Evolutionary conservation across 2,329 filamentous ascomycete genomes (phyloP).

Genomic region (Fusarium multiceps): DNA sequence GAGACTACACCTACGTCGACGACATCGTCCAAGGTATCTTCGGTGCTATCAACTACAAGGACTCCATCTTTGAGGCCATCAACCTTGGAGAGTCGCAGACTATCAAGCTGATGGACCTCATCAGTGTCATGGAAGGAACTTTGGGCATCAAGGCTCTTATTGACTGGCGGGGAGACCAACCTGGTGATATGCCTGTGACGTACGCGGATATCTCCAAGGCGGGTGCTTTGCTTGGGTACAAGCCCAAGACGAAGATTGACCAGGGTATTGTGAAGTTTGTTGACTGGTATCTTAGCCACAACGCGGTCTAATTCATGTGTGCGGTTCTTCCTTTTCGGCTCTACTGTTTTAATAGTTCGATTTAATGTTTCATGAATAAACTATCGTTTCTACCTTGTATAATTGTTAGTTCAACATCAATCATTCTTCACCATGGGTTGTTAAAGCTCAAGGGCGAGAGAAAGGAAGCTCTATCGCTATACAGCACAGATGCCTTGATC

Average conservation of each 20-base stretch:
- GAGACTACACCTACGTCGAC: slow-evolving; percentile 16
- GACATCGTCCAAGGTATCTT: slow-evolving; percentile 14
- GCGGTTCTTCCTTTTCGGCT: too few relatives aligned
- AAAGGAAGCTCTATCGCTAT: too few relatives aligned
- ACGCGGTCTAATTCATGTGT: not conserved
- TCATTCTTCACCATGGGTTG: too few relatives aligned
- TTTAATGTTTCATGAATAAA: not conserved
- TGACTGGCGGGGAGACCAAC: slow-evolving; percentile 6
- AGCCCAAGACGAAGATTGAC: slow-evolving; percentile 5
- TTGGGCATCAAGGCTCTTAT: slow-evolving; percentile 4
- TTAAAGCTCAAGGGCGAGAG: too few relatives aligned
- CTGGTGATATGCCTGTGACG: slow-evolving; percentile 10
- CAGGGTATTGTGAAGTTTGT: slow-evolving; percentile 18
- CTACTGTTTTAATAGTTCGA: not conserved
- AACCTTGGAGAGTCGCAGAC: slow-evolving; percentile 25
- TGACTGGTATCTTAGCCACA: slow-evolving; percentile 9
- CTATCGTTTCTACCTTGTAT: not conserved
- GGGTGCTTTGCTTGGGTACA: slow-evolving; percentile 1
- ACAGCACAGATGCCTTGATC: too few relatives aligned
- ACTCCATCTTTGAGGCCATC: slow-evolving; percentile 1
- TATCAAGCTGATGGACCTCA: slow-evolving; percentile 2
- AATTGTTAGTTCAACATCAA: too few relatives aligned
- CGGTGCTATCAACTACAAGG: not conserved
- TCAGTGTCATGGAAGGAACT: not conserved
- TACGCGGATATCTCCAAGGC: slow-evolving; percentile 20